Percentiles rank a stretch among this genome's conserved stretches.
phyloP scores from a whole-genome alignment of 768 basidiomycete species.

The Saitozyma sp. region DNA sequence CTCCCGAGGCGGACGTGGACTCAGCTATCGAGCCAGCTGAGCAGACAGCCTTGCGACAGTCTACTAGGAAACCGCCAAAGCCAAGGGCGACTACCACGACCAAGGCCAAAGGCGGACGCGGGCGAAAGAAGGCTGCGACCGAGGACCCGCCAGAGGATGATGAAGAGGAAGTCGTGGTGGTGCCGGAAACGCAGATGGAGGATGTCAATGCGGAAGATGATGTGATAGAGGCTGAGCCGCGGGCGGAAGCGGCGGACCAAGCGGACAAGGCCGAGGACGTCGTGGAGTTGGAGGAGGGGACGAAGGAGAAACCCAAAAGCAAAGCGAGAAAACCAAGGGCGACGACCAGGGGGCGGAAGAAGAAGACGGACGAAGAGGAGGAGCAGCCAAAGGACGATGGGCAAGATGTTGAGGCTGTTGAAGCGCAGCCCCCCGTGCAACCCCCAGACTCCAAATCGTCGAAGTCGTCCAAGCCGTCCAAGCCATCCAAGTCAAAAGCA shows the following conservation, averaged over 20 bases:
- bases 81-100: conserved; percentile 7
- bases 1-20: conserved; percentile 12
- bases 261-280: conserved; percentile 4
- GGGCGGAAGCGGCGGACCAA: neutral
- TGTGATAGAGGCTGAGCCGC: conserved; percentile 3
- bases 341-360: conserved; percentile 5
- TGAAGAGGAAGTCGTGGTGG: conserved; percentile 7
- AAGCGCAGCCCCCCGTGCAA: neutral
- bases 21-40: conserved; percentile 10
- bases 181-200: neutral
- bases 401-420: conserved; percentile 5
- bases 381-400: conserved; percentile 3
- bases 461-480: conserved; percentile 17
- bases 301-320: no score
- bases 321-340: conserved; percentile 7
- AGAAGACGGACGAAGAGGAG: conserved; percentile 4
- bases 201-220: conserved; percentile 8
- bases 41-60: conserved; percentile 3
- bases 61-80: conserved; percentile 25
- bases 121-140: conserved; percentile 12
- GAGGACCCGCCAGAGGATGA: conserved; percentile 5
- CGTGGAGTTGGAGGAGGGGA: no score
- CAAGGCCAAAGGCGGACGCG: conserved; percentile 4
- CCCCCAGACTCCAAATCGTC: neutral
- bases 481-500: conserved; percentile 3